phyloP scores from a whole-genome alignment of 176 grass and related monocot genomes.

The Poa pratensis region DNA sequence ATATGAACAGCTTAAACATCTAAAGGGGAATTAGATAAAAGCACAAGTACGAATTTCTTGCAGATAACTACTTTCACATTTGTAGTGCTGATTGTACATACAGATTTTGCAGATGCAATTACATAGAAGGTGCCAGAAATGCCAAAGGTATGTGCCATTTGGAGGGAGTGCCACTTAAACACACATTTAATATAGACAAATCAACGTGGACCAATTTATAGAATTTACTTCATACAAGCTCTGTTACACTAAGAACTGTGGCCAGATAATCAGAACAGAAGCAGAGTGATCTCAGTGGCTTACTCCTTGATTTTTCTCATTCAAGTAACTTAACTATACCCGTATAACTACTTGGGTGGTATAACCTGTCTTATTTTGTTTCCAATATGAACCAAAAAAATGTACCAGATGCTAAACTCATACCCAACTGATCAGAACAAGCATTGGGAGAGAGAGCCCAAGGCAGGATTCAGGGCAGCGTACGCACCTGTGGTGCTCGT shows the following conservation, averaged over 20 bases:
- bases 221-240: neutral
- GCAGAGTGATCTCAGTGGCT: neutral
- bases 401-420: neutral
- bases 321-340: neutral
- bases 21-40: constrained; percentile 28
- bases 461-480: neutral
- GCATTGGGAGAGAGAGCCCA: neutral
- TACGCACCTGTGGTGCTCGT: constrained; percentile 83
- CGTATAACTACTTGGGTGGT: neutral
- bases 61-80: neutral
- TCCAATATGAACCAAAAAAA: neutral
- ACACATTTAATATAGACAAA: neutral
- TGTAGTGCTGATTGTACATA: neutral
- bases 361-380: neutral
- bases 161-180: neutral
- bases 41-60: neutral
- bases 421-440: neutral
- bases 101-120: neutral
- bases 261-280: neutral
- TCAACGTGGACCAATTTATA: neutral
- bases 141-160: neutral
- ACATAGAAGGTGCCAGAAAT: neutral
- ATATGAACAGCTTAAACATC: constrained; percentile 36
- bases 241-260: neutral
- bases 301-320: neutral